Evolutionary conservation across 345 rosid species (phyloP), one percentile per base, ranked within the genome.

Genomic region (Populus pruinosa): DNA sequence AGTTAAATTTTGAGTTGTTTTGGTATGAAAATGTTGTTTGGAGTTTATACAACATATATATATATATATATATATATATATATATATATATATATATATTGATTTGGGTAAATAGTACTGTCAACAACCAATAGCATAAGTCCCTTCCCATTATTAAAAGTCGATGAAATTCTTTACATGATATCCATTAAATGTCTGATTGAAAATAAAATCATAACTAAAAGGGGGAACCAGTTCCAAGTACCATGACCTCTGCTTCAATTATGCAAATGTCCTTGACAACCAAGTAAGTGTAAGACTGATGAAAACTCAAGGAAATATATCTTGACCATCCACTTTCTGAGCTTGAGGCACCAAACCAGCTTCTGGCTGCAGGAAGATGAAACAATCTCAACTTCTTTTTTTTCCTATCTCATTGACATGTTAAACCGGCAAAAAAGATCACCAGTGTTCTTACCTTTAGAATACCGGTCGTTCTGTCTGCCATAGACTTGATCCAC

Each of bases 301-400:
- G n/a, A n/a, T 70, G 5, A 25, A 82, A 75, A 38, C n/a, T 23
- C 7, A 67, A 74, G 6, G 85, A 50, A 27, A 79, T 11, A 62
- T 77, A 87, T 65, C 23, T 70, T 36, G 75, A 18, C 89, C 86
- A 81, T 63, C 89, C 88, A 1, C 16, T 35, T 68, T 78, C 77
- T 33, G 0, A 21, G 56, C 63, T 83, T 6, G 86, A 64, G 25
- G 79, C 72, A 67, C 72, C 74, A 75, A 85, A 84, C 87, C 85
- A 82, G 75, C 53, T 47, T 74, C 43, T 81, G 8, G 65, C 89
- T 84, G 87, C 77, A 75, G 63, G 61, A 38, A 43, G 7, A 27
- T 59, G 43, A 61, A 14, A 47, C 18, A 14, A 47, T 47, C 50
- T 47, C 17, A 47, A 14, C 43, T 8, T 39, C 7, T 39, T 39